These are phyloP conservation scores for Curvularia lunata DNA, from an alignment of 2,329 filamentous ascomycete species.

Conservation along the genomic window DNA sequence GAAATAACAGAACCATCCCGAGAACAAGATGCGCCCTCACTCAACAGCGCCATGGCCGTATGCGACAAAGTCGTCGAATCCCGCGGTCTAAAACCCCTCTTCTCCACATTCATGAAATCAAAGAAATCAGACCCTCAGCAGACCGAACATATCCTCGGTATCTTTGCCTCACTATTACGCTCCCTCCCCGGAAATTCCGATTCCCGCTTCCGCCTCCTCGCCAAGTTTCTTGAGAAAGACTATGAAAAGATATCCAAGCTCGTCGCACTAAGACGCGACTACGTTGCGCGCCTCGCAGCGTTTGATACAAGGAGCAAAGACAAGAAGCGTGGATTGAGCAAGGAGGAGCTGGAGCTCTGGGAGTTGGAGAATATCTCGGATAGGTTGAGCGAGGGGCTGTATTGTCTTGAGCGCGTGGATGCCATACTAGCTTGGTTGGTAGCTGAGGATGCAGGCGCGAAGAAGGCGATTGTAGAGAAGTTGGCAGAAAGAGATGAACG, in stretches of 20 bases:
- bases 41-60: conserved; percentile 60
- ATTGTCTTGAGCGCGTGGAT: conserved; percentile 82
- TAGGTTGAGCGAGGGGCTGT: conserved; percentile 83
- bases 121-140: conserved; percentile 73
- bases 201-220: conserved; percentile 79
- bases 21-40: conserved; percentile 28
- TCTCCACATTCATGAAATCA: conserved; percentile 70
- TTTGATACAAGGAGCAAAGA: conserved; percentile 69
- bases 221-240: conserved; percentile 95
- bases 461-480: conserved; percentile 65
- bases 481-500: conserved; percentile 73
- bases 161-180: conserved; percentile 83
- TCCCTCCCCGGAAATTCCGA: conserved; percentile 78
- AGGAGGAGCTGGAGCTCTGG: conserved; percentile 66
- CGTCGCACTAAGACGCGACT: conserved; percentile 73
- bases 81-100: conserved; percentile 82
- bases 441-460: conserved; percentile 83
- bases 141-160: conserved; percentile 80
- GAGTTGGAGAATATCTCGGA: conserved; percentile 75
- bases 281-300: conserved; percentile 65
- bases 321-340: conserved; percentile 61
- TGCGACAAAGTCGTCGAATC: conserved; percentile 81
- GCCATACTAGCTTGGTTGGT: conserved; percentile 87
- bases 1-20: conserved; percentile 17
- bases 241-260: conserved; percentile 84